These are phyloP conservation scores for Sinapis alba DNA, from an alignment of 441 rosid genomes.

Conservation along the genomic window DNA sequence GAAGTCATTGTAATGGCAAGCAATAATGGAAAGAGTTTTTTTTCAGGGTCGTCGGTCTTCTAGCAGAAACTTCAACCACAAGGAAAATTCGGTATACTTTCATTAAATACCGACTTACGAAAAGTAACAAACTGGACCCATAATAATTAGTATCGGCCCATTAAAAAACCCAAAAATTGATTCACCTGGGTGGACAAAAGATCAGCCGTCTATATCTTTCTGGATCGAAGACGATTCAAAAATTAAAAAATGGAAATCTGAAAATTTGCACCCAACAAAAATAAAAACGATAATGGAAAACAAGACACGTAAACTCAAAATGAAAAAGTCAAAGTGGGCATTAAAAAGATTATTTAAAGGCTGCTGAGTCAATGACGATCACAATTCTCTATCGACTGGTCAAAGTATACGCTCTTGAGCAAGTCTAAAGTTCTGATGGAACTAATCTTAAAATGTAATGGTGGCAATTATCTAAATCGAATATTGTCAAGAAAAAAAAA, in stretches of 20 bases:
- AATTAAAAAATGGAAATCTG: no score
- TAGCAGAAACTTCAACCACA: slow-evolving; percentile 24
- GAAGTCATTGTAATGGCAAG: not conserved
- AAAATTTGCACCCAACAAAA: no score
- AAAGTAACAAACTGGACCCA: not conserved
- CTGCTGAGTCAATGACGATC: slow-evolving; percentile 24
- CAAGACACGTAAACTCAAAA: slow-evolving; percentile 1
- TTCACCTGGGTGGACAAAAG: not conserved
- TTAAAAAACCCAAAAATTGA: no score
- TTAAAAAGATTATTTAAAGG: no score
- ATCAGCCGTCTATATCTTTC: not conserved
- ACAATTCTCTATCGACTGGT: slow-evolving; percentile 16
- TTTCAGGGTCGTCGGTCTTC: slow-evolving; percentile 9
- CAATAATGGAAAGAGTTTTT: not conserved
- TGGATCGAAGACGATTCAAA: no score
- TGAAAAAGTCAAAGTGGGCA: slow-evolving; percentile 28
- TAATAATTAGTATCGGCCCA: not conserved
- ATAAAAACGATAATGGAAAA: not conserved
- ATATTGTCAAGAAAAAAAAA: not conserved
- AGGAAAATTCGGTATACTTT: slow-evolving; percentile 5
- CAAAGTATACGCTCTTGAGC: slow-evolving; percentile 13
- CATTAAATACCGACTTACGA: slow-evolving; percentile 12
- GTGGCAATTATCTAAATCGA: not conserved
- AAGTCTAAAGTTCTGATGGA: slow-evolving; percentile 8
- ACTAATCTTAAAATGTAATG: not conserved